Evolutionary conservation across 2,329 filamentous ascomycete genomes (phyloP).

Genomic region (Aureobasidium melanogenum): DNA sequence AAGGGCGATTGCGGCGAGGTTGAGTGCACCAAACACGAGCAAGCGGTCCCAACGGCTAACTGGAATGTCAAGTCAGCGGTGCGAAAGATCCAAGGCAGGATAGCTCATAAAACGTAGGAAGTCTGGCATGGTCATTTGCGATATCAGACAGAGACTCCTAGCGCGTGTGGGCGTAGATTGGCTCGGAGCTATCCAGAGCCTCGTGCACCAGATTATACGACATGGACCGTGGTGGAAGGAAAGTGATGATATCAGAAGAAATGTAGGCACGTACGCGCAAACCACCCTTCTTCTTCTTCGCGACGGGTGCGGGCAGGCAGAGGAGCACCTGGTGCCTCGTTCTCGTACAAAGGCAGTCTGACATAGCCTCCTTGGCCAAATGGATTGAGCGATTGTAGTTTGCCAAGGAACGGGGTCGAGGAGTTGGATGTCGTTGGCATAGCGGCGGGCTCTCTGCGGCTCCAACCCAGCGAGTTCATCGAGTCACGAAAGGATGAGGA

Average conservation of each 20-base stretch:
- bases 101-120: slow-evolving; percentile 31
- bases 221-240: slow-evolving; percentile 14
- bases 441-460: slow-evolving; percentile 64
- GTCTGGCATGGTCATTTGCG: slow-evolving; percentile 19
- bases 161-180: slow-evolving; percentile 3
- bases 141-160: not conserved
- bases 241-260: slow-evolving; percentile 5
- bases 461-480: slow-evolving; percentile 92
- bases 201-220: slow-evolving; percentile 11
- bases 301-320: slow-evolving; percentile 74
- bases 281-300: slow-evolving; percentile 93
- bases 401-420: slow-evolving; percentile 68
- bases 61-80: slow-evolving; percentile 33
- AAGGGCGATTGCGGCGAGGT: slow-evolving; percentile 78
- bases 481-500: slow-evolving; percentile 86
- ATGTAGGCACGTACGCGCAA: slow-evolving; percentile 67
- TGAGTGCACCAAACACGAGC: slow-evolving; percentile 84
- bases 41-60: slow-evolving; percentile 97
- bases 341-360: slow-evolving; percentile 74
- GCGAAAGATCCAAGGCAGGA: not conserved
- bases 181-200: not conserved
- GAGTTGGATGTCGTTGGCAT: slow-evolving; percentile 64
- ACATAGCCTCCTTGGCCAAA: slow-evolving; percentile 84
- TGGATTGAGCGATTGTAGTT: slow-evolving; percentile 76
- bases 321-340: slow-evolving; percentile 66